Base-by-base conservation (phyloP, 176 grass and related monocot species). In the Rhipidocladum racemiflorum region DNA sequence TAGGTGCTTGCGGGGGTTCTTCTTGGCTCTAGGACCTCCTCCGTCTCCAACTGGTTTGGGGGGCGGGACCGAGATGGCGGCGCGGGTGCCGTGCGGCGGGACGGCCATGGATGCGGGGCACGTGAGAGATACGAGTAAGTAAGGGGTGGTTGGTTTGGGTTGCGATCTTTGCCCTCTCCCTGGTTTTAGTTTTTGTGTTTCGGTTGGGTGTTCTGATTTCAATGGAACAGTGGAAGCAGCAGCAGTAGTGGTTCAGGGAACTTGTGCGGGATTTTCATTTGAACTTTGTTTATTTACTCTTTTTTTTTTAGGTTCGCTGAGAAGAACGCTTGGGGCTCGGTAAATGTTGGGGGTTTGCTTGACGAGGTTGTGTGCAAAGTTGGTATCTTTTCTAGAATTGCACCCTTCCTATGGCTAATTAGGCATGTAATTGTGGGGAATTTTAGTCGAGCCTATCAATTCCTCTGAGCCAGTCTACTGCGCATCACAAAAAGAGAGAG, bases 181-280 rank as follows among this genome's bases (percentile, higher is more conserved):
- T 61, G 11, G 4, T 28, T 11, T 6, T 61, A 5, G 23, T 25
- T 59, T 29, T 61, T n/a, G 20, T 40, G 36, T 24, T 13, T 21
- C 18, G 4, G 17, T 50, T 23, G 54, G 23, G 70, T 9, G 13
- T 10, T 42, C 13, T 11, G 25, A 70, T 77, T 48, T 70, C 49
- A 28, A 77, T 61, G 83, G 74, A 85, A 85, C 64, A 70, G 83
- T 70, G 39, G 39, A 40, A 38, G 10, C 43, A 9, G 69, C 2
- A 24, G 44, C 3, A 4, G 21, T 4, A 56, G 21, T 13, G 27
- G 56, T 61, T 27, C 57, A 61, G 23, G 21, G 54, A 6, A 6
- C 24, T 5, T 29, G 15, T 20, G 27, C 20, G 4, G 29, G 53
- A 45, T 25, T 21, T 53, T 38, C 21, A 18, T 32, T 9, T 18